Evolutionary conservation across 768 basidiomycete species (phyloP), one percentile per base, ranked within the genome.

Genomic region (Cyclocybe cylindracea): DNA sequence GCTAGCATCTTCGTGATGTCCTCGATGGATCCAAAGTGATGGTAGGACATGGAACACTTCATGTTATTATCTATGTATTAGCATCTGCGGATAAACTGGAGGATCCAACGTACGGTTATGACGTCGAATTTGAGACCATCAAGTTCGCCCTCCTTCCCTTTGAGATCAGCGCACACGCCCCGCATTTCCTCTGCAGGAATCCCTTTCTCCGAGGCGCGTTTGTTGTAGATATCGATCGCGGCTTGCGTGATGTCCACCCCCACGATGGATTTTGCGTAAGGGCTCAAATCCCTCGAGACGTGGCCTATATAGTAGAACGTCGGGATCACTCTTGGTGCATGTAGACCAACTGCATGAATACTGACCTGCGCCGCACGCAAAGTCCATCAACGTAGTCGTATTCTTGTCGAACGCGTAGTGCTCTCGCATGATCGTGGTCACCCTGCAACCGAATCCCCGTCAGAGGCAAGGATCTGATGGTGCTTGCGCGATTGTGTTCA

Each of bases 181-280:
- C 72, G 73, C 85, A 91, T 87, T 60, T 88, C 85, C 44, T 87
- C 83, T 1, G 73, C 67, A 1, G 76, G 59, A 35, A 89, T 78
- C 4, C 87, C 87, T 51, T 89, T 84, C 48, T 85, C 79, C 14
- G 53, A 52, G 11, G 82, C 82, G 18, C 74, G 71, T 46, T 67
- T 60, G 66, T 89, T 89, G 72, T 81, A 92, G 10, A 73, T 66
- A 48, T 89, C 83, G 7, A 91, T 85, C 74, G 84, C 80, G 1
- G 68, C 78, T 55, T 84, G 82, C 67, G 84, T 89, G 61, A 91
- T 86, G 61, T 92, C 91, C 11, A 88, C 82, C 8, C 89, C 90
- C 11, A 90, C 67, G 55, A 91, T 78, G 29, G 72, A 73, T 62
- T 82, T 86, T 41, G 78, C 78, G 56, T 86, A 71, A 1, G 82